These are phyloP conservation scores for Penicillium goetzii DNA, from an alignment of 495 filamentous ascomycete species.

Conservation along the genomic window DNA sequence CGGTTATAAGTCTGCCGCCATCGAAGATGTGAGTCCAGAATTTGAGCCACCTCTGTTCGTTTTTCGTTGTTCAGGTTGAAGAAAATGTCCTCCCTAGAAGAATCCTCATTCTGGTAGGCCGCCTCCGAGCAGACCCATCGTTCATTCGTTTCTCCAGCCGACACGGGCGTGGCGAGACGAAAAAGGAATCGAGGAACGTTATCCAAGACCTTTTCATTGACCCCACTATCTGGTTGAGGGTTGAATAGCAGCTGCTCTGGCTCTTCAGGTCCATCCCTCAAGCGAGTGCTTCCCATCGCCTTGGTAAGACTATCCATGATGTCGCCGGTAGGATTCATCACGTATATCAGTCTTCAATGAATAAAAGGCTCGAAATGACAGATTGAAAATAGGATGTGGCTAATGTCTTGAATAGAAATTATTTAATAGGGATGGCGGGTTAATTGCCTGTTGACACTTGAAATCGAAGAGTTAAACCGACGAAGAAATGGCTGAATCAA, in stretches of 20 bases:
- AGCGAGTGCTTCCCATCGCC: background rate
- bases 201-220: background rate
- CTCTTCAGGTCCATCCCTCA: background rate
- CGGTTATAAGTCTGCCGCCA: background rate
- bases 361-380: background rate
- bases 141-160: background rate
- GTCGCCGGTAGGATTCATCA: background rate
- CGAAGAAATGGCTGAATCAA: background rate
- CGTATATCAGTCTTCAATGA: background rate
- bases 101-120: background rate
- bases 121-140: background rate
- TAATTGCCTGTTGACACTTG: background rate
- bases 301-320: background rate
- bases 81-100: background rate
- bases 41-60: background rate
- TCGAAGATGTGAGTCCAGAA: background rate
- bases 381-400: background rate
- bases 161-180: background rate
- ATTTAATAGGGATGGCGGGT: background rate
- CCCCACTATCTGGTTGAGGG: background rate
- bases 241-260: background rate
- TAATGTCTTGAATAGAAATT: background rate
- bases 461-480: background rate
- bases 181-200: background rate
- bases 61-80: background rate